A percentile compares a stretch with the other conserved stretches of the same genome.
Conservation (phyloP, 352 stramenopile species). For the Phytopythium litorale region DNA sequence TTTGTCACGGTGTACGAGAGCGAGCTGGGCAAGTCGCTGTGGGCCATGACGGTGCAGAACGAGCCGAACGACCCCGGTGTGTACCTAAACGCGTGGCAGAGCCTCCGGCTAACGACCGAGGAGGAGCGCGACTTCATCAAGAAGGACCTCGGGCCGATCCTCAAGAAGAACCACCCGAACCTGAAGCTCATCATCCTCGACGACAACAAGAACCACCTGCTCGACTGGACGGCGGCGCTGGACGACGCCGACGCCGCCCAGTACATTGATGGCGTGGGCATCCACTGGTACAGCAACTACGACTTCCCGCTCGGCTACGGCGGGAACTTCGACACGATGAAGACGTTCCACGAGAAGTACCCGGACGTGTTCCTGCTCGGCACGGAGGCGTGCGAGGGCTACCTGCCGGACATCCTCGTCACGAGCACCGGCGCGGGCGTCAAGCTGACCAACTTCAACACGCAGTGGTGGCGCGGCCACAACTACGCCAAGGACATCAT, state of each 20-base stretch:
- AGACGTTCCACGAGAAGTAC: conserved; percentile 28
- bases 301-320: conserved; percentile 26
- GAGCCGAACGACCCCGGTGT: conserved; percentile 43
- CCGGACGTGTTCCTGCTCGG: conserved; percentile 59
- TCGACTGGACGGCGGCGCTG: conserved; percentile 29
- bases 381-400: conserved; percentile 60
- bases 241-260: conserved; percentile 32
- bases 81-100: conserved; percentile 39
- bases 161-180: conserved; percentile 61
- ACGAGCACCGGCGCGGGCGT: conserved; percentile 27
- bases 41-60: conserved; percentile 76
- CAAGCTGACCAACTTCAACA: conserved; percentile 27
- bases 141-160: conserved; percentile 53
- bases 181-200: conserved; percentile 75
- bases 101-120: conserved; percentile 28
- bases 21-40: conserved; percentile 46
- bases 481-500: conserved; percentile 61
- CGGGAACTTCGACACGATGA: conserved; percentile 35
- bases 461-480: conserved; percentile 41
- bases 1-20: conserved; percentile 70
- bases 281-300: conserved; percentile 74
- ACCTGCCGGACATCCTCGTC: conserved; percentile 28
- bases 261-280: conserved; percentile 75
- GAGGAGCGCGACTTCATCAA: conserved; percentile 60
- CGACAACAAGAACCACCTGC: conserved; percentile 62